A percentile compares a stretch with the other conserved stretches of the same genome.
phyloP scores from a whole-genome alignment of 257 asterid species.

The Solanum etuberosum region DNA sequence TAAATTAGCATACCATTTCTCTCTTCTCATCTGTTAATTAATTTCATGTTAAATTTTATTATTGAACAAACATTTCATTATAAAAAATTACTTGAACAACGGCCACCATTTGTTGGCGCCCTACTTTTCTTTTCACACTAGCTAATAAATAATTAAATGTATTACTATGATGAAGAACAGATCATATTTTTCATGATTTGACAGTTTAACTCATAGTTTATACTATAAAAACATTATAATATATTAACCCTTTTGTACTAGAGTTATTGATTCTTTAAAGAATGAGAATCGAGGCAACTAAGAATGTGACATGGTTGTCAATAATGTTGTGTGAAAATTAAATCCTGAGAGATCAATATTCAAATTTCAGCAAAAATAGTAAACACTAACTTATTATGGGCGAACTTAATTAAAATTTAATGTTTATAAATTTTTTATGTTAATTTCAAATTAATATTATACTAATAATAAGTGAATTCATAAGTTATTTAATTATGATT shows the following conservation, averaged over 20 bases:
- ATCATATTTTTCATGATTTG: conserved; percentile 2
- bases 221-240: neutral
- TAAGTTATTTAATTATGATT: neutral
- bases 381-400: neutral
- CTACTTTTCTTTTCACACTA: neutral
- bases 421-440: neutral
- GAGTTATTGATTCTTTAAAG: neutral
- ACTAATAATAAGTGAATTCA: neutral
- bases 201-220: neutral
- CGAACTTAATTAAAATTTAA: neutral
- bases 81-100: neutral
- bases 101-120: neutral
- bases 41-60: neutral
- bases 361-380: neutral
- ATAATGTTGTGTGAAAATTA: neutral
- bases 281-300: neutral
- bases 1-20: neutral
- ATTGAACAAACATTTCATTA: neutral
- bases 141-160: neutral
- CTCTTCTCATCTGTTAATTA: neutral
- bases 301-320: neutral
- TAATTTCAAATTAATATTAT: neutral
- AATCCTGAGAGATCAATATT: neutral
- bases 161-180: neutral
- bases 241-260: neutral